Evolutionary conservation across 768 basidiomycete species (phyloP), one percentile per base, ranked within the genome.

Genomic region (Agrocybe pediades): DNA sequence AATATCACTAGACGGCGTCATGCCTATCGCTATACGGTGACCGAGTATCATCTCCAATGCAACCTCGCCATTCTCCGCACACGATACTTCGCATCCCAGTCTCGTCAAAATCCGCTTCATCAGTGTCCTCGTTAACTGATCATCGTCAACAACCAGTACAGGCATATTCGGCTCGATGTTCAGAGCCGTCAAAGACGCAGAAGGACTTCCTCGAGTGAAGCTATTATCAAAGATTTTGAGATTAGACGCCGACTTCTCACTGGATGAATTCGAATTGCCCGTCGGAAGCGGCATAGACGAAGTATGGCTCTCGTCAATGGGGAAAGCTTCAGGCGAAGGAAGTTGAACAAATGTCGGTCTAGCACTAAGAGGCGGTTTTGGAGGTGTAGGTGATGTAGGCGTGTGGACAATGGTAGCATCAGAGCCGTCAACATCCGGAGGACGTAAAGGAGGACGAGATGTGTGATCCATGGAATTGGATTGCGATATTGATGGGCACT

Each of bases 141-240:
- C 93, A 62, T 95, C 90, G 60, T 93, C 92, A 0, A 93, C 92
- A 2, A 93, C 89, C 17, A 92, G 75, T 42, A 90, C 89, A 13
- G 77, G 76, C 59, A 92, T 65, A 7, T 77, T 80, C 5, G 75
- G 68, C 49, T 84, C 82, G 39, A 84, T 75, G 33, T 69, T 66
- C 17, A 74, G 60, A 3, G 67, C 65, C 13, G 69, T 65, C 60
- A 66, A 73, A 1, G 72, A 73, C 5, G 70, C 69, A 3, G 74
- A 66, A 6, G 76, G 74, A 50, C 72, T 75, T 6, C 72, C 71
- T 29, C 71, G 72, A 20, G 66, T 63, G 44, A 69, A 71, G 45
- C 64, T 68, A 6, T 67, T 62, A 58, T 79, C 79, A 53, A 77
- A 77, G 50, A 64, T 64, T 36, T 66, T 66, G 42, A 78, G 54